Evolutionary conservation across 2,329 filamentous ascomycete species (phyloP).

Genomic region (Reticulascus tulasneorum): DNA sequence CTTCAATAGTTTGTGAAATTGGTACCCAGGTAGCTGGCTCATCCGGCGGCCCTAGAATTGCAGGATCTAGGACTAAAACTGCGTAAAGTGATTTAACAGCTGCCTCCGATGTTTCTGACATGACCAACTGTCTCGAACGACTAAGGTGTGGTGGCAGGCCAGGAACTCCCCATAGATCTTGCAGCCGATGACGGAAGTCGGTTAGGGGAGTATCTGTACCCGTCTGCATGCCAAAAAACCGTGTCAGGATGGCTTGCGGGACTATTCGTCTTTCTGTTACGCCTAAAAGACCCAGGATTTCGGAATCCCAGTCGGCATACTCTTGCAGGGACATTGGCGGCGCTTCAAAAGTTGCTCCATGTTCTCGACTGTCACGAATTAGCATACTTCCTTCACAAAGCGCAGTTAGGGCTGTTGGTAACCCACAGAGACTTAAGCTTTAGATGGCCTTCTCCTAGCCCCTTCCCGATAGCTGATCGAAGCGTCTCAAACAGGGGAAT

Average conservation of each 20-base stretch:
- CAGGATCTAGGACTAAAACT: conserved; percentile 9
- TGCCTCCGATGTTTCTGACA: conserved; percentile 13
- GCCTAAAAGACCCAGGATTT: conserved; percentile 6
- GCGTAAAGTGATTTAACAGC: conserved; percentile 10
- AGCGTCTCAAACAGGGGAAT: conserved; percentile 10
- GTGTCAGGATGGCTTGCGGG: conserved; percentile 3
- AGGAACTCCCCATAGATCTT: conserved; percentile 6
- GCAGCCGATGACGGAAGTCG: conserved; percentile 7
- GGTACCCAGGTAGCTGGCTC: conserved; percentile 8
- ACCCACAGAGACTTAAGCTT: conserved; percentile 11
- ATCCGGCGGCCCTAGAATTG: conserved; percentile 3
- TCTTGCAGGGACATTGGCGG: conserved; percentile 7
- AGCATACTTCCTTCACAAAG: too few species aligned
- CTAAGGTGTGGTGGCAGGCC: conserved; percentile 1
- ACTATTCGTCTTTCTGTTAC: conserved; percentile 7
- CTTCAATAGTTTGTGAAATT: too few species aligned
- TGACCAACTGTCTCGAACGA: conserved; percentile 8
- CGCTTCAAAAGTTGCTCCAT: conserved; percentile 11
- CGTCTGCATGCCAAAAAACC: conserved; percentile 1
- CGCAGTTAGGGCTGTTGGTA: too few species aligned
- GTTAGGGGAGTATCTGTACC: conserved; percentile 3
- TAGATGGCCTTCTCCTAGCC: too few species aligned
- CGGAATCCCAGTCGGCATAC: conserved; percentile 10
- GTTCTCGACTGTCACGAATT: conserved; percentile 10
- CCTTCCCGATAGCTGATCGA: too few species aligned